Base-by-base conservation (phyloP, 306 rosid species). In the Medicago ruthenica region DNA sequence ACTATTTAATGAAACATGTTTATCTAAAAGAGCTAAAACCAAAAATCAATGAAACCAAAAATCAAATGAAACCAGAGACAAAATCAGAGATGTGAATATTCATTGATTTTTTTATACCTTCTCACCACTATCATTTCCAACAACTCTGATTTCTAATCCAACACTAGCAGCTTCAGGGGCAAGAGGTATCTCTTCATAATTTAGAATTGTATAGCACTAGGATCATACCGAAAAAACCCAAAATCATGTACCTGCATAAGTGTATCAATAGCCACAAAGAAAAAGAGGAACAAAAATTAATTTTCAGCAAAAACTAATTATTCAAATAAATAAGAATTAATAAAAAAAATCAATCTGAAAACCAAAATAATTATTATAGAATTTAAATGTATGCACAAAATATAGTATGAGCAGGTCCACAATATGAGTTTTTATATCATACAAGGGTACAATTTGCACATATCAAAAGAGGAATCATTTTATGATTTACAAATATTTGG, bases 81-180 rank as follows among this genome's bases (percentile, higher is more conserved):
- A 47, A 14, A 63, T 69, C 16, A 31, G 50, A 70, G 50, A 27
- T 61, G 70, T 50, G n/a, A 73, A 59, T 50, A 36, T 40, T 27
- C 31, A 27, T 27, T 27, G 31, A 3, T 3, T 27, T 24, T 20
- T 55, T 31, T 60, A 73, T 92, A 94, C 98, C 98, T 94, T 94
- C 83, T 94, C 98, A 22, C 97, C 98, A 78, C 98, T 94, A 77
- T 94, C 98, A 82, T 94, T 94, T 62, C 98, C 97, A 71, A 94
- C 97, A 79, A 94, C 98, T 81, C 98, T 88, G 74, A 94, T 94
- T 84, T 94, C 97, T 61, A 94, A 88, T 74, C 98, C 98, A 84
- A 94, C 96, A 71, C 83, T 87, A 65, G 98, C 97, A 82, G 81
- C 92, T 79, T 92, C 98, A 3, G 97, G 97, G 54, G 93, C 82